Conservation (phyloP, 2,329 filamentous ascomycete genomes). For the Pyricularia pennisetigena region DNA sequence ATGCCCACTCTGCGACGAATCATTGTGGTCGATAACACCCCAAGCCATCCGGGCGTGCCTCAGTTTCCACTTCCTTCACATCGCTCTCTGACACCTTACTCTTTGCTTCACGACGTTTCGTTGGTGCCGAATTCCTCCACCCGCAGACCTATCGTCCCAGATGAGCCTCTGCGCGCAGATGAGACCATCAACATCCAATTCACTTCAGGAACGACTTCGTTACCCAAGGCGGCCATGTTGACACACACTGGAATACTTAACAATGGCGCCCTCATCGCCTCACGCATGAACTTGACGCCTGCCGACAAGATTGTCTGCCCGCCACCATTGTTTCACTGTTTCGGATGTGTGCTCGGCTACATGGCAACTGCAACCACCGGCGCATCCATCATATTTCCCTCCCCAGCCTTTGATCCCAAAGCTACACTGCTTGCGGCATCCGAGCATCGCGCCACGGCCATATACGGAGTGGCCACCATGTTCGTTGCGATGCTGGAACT, state of each 20-base stretch:
- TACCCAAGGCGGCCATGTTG: constrained; percentile 86
- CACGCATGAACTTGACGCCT: constrained; percentile 70
- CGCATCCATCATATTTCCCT: constrained; percentile 73
- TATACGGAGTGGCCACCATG: constrained; percentile 94
- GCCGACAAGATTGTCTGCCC: constrained; percentile 74
- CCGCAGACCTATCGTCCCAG: constrained; percentile 26
- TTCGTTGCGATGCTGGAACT: constrained; percentile 79
- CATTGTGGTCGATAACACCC: constrained; percentile 70
- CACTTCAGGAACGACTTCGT: constrained; percentile 87
- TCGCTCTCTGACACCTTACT: constrained; percentile 34
- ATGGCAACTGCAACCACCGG: constrained; percentile 85
- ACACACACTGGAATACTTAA: constrained; percentile 83
- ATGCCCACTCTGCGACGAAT: constrained; percentile 64
- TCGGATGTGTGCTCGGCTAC: constrained; percentile 85
- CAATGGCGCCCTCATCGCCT: constrained; percentile 77
- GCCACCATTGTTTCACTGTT: constrained; percentile 82
- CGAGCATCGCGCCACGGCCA: constrained; percentile 45
- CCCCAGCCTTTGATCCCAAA: constrained; percentile 74
- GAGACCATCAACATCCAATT: constrained; percentile 95
- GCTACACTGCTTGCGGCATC: constrained; percentile 53
- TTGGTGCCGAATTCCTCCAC: constrained; percentile 13
- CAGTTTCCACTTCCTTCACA: constrained; percentile 30
- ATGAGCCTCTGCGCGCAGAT: constrained; percentile 38
- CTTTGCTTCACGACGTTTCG: constrained; percentile 23
- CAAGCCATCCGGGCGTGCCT: constrained; percentile 28